phyloP scores from a whole-genome alignment of 345 rosid genomes.

The Citrus sp. region DNA sequence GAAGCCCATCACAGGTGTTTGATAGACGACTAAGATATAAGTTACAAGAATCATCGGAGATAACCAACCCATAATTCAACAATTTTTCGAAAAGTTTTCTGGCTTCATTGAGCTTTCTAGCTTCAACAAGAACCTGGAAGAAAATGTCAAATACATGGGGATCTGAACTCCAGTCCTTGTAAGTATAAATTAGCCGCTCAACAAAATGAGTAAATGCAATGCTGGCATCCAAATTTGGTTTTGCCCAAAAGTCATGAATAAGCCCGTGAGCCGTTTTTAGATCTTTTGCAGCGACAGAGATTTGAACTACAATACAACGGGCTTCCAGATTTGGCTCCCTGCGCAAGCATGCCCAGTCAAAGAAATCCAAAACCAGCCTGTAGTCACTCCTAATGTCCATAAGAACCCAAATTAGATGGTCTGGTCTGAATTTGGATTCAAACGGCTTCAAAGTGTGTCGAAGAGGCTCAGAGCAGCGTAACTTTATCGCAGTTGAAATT shows the following conservation, averaged over 20 bases:
- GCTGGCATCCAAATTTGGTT: constrained; percentile 46
- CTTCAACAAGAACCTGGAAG: constrained; percentile 77
- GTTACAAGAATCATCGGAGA: constrained; percentile 86
- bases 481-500: constrained; percentile 63
- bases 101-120: constrained; percentile 63
- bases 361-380: constrained; percentile 70
- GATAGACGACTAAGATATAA: constrained; percentile 62
- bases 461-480: constrained; percentile 62
- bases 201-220: constrained; percentile 48
- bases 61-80: constrained; percentile 70
- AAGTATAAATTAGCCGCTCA: constrained; percentile 66
- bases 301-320: constrained; percentile 71
- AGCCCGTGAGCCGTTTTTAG: constrained; percentile 49
- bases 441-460: constrained; percentile 56
- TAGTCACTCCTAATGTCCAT: constrained; percentile 76
- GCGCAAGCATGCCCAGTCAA: constrained; percentile 69
- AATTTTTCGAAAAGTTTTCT: constrained; percentile 69
- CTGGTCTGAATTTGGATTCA: constrained; percentile 66
- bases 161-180: constrained; percentile 92
- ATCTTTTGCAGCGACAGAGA: constrained; percentile 72
- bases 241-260: constrained; percentile 61
- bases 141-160: constrained; percentile 75
- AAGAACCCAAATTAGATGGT: constrained; percentile 89
- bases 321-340: constrained; percentile 72
- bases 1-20: constrained; percentile 30